Conservation (phyloP, 768 basidiomycete genomes). For the Leccinum obscurum region DNA sequence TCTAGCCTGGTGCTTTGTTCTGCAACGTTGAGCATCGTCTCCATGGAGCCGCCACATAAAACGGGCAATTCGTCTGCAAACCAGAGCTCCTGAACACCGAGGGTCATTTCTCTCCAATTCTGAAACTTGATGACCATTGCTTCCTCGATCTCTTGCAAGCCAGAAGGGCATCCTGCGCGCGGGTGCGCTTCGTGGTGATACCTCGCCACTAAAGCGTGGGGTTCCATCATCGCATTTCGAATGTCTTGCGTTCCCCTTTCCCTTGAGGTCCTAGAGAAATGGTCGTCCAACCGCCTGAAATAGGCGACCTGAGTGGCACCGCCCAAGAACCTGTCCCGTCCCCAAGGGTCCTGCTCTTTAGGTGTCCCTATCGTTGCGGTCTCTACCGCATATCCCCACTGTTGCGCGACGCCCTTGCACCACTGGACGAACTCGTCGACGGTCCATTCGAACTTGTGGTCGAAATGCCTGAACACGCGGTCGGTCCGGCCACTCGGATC, state of each 20-base stretch:
- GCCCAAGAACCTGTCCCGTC: constrained; percentile 61
- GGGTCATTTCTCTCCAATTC: constrained; percentile 36
- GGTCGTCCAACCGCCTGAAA: constrained; percentile 52
- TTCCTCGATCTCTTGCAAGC: constrained; percentile 48
- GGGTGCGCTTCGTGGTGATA: constrained; percentile 56
- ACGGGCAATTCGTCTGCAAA: constrained; percentile 41
- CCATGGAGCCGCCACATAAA: constrained; percentile 37
- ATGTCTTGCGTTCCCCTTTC: constrained; percentile 9
- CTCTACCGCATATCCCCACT: constrained; percentile 75
- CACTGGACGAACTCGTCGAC: constrained; percentile 65
- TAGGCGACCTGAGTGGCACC: constrained; percentile 68
- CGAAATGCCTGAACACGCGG: constrained; percentile 75
- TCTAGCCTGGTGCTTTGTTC: constrained; percentile 28
- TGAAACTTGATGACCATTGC: constrained; percentile 56
- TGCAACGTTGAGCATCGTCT: constrained; percentile 27
- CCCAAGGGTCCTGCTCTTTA: constrained; percentile 65
- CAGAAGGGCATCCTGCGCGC: constrained; percentile 42
- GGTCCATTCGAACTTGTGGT: constrained; percentile 93
- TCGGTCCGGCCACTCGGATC: constrained; percentile 79
- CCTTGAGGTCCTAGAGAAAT: constrained; percentile 35
- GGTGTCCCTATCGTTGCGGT: constrained; percentile 59
- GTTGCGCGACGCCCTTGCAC: constrained; percentile 54
- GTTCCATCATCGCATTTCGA: constrained; percentile 9
- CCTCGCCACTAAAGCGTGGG: constrained; percentile 49
- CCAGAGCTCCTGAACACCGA: constrained; percentile 46